Evolutionary conservation across 495 filamentous ascomycete genomes (phyloP), one percentile per base, ranked within the genome.

Genomic region (Aspergillus nidulans): DNA sequence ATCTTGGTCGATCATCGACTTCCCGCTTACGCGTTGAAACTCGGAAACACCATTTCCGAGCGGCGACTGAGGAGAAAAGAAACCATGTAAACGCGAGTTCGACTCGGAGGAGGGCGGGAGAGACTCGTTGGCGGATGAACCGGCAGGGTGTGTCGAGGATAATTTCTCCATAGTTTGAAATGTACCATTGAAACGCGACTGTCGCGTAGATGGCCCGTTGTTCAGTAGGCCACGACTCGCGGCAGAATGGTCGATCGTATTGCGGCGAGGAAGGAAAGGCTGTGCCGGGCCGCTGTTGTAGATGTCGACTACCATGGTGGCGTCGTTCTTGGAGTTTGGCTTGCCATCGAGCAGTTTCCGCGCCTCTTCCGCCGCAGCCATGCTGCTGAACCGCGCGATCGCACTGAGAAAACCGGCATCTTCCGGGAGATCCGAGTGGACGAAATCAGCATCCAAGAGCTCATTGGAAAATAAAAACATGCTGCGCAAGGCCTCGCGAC

Each of bases 381-480:
- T 62, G 24, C 83, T 81, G 57, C 81, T 80, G 73, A 96, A 96
- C 54, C 78, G 83, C 53, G 91, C 83, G 46, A 95, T 73, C 44
- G 90, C 91, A 36, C 85, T 85, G 28, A 83, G 71, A 65, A 85
- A 91, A 18, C 85, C 84, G n/a, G 75, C 69, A 62, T 95, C 90
- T 53, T 87, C 82, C 6, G 84, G 79, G 48, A 78, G 72, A 6
- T 89, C 86, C 36, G 76, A 56, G 6, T 81, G 75, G 12, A 92
- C 71, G 58, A 95, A 81, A 54, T 92, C 86, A 47, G 84, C 81
- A 59, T 86, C 81, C 48, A 90, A 71, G 28, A 95, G 78, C 49
- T 92, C 90, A 63, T 94, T 89, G 23, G 90, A 88, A 66, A 91
- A 95, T 13, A 94, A 75, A 15, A 95, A 78, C 85, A 96, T 91